Base-by-base conservation (phyloP, 1,284 basidiomycete genomes). In the Microbotryum intermedium region DNA sequence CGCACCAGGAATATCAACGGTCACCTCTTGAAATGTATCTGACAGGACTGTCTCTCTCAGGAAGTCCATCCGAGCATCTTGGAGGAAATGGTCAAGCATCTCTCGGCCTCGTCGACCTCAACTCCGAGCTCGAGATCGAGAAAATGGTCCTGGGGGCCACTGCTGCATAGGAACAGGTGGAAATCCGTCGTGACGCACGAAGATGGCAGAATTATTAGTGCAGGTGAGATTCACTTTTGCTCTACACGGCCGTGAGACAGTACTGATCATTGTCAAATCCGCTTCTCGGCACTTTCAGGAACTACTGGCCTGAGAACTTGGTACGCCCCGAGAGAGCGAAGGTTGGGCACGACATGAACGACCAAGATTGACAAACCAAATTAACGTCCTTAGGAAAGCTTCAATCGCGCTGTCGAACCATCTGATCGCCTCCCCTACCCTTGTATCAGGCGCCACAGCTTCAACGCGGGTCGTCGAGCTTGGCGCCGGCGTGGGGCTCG, bases 371-470 rank as follows among this genome's bases (percentile, higher is more conserved):
- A 13, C 10, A 11, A 23, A 46, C 25, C 2, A 11, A 10, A 18
- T 7, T 53, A 4, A 42, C 34, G 9, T n/a, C 4, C 10, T 2
- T 47, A 65, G 65, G 66, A 63, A 67, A 59, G 66, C 66, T 18
- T 65, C 61, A 50, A 61, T 67, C 9, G 59, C 61, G 4, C 61
- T 67, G 13, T 53, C 64, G 2, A 67, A 67, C 39, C 61, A 65
- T 47, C 53, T 67, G 18, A 20, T 67, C 43, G 56, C 56, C 34
- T 11, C 25, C 0, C 57, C 61, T 11, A 5, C 28, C 7, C 26
- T 57, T 21, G 44, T 29, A 23, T 25, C 23, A 28, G 34, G 34
- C 34, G 16, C 42, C n/a, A 28, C 44, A 8, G 25, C 42, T 1
- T 4, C 23, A 5, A 2, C 25, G 21, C 44, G 5, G 1, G 7